These are phyloP conservation scores for Castanea crenata DNA, from an alignment of 306 rosid species.

Conservation along the genomic window DNA sequence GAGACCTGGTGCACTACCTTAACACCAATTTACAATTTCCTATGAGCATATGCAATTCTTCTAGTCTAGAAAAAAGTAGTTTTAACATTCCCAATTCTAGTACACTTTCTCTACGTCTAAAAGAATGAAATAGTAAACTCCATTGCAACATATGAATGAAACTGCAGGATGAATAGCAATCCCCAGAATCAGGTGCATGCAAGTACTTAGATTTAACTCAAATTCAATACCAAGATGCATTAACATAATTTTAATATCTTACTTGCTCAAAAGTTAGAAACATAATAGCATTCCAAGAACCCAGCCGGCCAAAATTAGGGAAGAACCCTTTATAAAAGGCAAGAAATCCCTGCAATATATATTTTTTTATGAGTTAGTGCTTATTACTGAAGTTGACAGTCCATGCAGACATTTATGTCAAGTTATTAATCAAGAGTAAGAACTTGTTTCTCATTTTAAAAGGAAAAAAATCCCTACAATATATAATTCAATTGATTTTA, in stretches of 20 bases:
- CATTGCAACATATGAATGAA: background rate
- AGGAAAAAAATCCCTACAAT: no score
- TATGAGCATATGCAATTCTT: background rate
- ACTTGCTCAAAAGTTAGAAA: slow-evolving; percentile 90
- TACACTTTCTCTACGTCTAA: background rate
- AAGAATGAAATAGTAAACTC: background rate
- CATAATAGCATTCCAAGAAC: slow-evolving; percentile 87
- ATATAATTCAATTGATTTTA: no score
- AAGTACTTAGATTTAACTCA: slow-evolving; percentile 7
- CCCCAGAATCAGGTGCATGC: background rate
- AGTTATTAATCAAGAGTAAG: background rate
- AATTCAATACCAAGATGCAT: background rate
- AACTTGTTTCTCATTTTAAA: no score
- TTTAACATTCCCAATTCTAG: background rate
- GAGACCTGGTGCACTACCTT: background rate
- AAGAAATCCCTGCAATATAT: slow-evolving; percentile 69
- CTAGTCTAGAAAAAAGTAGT: background rate
- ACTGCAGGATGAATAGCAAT: background rate
- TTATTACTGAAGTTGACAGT: slow-evolving; percentile 4
- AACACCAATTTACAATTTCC: background rate
- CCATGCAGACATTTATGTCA: background rate
- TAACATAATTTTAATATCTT: slow-evolving; percentile 34
- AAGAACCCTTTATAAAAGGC: slow-evolving; percentile 97
- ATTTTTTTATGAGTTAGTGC: slow-evolving; percentile 16
- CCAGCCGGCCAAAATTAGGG: slow-evolving; percentile 83